Evolutionary conservation across 129 eudicot genomes (phyloP).

Genomic region (Flaveria trinervia): DNA sequence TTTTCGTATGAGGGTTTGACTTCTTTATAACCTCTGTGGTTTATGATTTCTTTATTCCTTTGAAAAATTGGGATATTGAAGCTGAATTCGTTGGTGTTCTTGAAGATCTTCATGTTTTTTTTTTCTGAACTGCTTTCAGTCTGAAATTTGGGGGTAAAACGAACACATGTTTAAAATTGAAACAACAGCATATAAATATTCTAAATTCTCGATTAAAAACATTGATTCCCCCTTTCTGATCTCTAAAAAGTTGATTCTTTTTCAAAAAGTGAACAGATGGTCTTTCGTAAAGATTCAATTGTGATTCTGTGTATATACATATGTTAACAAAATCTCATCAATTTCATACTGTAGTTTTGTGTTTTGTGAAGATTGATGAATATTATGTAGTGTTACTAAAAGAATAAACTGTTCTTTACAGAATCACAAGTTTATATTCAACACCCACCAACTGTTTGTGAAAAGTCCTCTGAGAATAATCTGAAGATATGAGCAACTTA

Average conservation of each 20-base stretch:
- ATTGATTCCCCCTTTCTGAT: slow-evolving; percentile 28
- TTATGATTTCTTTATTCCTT: neutral
- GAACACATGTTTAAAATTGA: neutral
- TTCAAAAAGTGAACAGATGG: slow-evolving; percentile 16
- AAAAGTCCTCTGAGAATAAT: slow-evolving; percentile 19
- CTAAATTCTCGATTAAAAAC: neutral
- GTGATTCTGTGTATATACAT: neutral
- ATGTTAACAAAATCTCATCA: no score
- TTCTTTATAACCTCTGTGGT: neutral
- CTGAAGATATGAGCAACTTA: slow-evolving; percentile 54
- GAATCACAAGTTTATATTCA: slow-evolving; percentile 16
- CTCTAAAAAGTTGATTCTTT: slow-evolving; percentile 25
- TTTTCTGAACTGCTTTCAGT: no score
- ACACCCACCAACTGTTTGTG: slow-evolving; percentile 30
- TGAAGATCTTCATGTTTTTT: neutral
- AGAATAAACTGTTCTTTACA: no score
- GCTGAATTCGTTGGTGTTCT: neutral
- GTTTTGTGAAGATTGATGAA: neutral
- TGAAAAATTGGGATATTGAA: neutral
- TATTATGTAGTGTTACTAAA: no score
- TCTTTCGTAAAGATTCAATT: slow-evolving; percentile 25
- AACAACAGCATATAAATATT: slow-evolving; percentile 1
- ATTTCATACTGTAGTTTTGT: no score
- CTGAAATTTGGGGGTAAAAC: neutral
- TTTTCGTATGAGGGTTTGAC: neutral